Evolutionary conservation across 345 rosid species (phyloP), one percentile per base, ranked within the genome.

Genomic region (Euclidium syriacum): DNA sequence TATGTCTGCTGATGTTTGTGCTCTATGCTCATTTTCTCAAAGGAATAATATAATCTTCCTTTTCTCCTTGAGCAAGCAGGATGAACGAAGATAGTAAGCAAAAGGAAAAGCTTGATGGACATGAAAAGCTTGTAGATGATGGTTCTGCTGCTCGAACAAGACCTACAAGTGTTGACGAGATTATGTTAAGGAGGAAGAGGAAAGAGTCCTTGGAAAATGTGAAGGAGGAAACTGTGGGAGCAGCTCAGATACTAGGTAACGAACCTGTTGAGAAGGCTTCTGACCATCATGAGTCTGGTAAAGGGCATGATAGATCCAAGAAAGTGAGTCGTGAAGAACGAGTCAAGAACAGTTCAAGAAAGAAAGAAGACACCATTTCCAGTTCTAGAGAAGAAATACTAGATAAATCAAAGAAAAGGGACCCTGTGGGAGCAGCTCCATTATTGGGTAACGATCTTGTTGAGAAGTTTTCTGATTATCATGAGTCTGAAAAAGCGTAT

Each of bases 71-170:
- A 53, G 26, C 44, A n/a, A 18, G 62, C 39, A 78, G 65, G 68
- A 92, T 92, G 95, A 72, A 82, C 25, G 76, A 82, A 77, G 75
- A 70, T 34, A 69, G 74, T 60, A 41, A 58, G 57, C 73, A 40
- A 19, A 82, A 63, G 26, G 88, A 69, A 26, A 86, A 70, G 30
- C 39, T 67, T 65, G 76, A 33, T 64, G 77, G 52, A 55, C 62
- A 67, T 63, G 62, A 72, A 40, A 68, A 40, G 41, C 27, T 52
- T 22, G 46, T 58, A 35, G 34, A 71, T 58, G 84, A 78, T 52
- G 88, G 85, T 59, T 80, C 90, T 61, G 82, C 96, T 71, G 99
- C 99, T 54, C 83, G 97, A 25, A 87, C 95, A 25, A 85, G 99
- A 74, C 96, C 97, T 41, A 76, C 78, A 70, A 80, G 86, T 61